phyloP scores from a whole-genome alignment of 1,284 basidiomycete species.

The Irpex sp. region DNA sequence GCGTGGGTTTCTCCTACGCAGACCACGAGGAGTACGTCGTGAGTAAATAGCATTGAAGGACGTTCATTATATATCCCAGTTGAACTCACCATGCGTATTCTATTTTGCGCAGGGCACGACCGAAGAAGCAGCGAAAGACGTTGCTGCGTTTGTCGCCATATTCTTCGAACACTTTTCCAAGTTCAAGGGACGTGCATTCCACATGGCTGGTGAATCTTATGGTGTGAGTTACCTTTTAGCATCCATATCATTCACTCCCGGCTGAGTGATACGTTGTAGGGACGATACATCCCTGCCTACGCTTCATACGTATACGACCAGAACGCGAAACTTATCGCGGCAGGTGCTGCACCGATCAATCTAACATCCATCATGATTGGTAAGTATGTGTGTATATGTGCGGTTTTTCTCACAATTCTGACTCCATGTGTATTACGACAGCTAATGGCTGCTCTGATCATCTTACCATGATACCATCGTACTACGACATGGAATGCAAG shows the following conservation, averaged over 20 bases:
- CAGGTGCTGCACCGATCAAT: conserved; percentile 66
- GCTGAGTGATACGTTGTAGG: too few species aligned
- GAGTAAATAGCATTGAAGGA: conserved; percentile 16
- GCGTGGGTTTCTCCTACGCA: conserved; percentile 69
- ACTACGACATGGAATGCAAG: conserved; percentile 15
- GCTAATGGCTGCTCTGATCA: conserved; percentile 16
- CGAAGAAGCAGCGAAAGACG: conserved; percentile 64
- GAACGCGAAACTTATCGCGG: conserved; percentile 51
- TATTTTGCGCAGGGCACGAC: conserved; percentile 40
- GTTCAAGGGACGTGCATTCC: conserved; percentile 62
- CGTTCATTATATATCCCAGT: too few species aligned
- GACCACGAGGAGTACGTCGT: conserved; percentile 64
- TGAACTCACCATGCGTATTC: too few species aligned
- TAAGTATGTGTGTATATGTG: conserved; percentile 20
- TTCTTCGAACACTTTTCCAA: conserved; percentile 70
- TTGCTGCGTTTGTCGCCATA: conserved; percentile 63
- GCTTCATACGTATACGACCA: conserved; percentile 74
- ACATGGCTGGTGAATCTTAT: conserved; percentile 72
- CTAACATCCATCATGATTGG: conserved; percentile 75
- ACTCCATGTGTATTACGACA: neutral
- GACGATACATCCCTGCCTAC: conserved; percentile 77
- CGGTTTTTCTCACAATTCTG: neutral
- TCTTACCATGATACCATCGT: conserved; percentile 12
- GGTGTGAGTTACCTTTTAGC: conserved; percentile 36
- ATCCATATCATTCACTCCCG: too few species aligned